These are phyloP conservation scores for Dryas octopetala DNA, from an alignment of 306 rosid genomes.

Conservation along the genomic window DNA sequence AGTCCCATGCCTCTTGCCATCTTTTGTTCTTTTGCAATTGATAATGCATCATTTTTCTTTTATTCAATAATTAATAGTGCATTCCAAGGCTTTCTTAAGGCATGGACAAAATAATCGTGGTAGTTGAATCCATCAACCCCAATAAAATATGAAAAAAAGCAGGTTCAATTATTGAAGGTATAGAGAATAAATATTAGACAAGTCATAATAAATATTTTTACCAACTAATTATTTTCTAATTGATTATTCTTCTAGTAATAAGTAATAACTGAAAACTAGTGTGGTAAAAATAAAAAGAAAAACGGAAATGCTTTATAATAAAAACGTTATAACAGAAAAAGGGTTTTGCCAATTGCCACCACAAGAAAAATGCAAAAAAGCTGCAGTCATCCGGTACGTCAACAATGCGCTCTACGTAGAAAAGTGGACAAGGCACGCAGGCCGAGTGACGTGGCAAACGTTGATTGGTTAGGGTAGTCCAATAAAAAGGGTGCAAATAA, in stretches of 20 bases:
- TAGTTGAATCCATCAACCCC: neutral
- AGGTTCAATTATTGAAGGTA: neutral
- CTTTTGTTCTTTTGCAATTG: neutral
- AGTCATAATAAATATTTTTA: no score
- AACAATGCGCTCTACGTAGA: neutral
- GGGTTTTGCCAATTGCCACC: no score
- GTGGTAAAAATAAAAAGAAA: no score
- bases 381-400: neutral
- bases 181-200: neutral
- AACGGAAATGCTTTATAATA: no score
- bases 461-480: neutral
- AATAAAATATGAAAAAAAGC: neutral
- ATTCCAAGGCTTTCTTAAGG: neutral
- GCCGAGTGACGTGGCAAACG: neutral
- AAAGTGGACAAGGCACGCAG: neutral
- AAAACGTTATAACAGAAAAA: no score
- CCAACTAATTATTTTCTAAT: no score
- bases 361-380: neutral
- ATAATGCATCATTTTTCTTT: neutral
- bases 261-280: no score
- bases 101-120: neutral
- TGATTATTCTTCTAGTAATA: no score
- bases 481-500: neutral
- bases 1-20: constrained; percentile 1
- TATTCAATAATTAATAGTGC: neutral